Conservation (phyloP, 768 basidiomycete genomes). For the Pulveroboletus sp. region DNA sequence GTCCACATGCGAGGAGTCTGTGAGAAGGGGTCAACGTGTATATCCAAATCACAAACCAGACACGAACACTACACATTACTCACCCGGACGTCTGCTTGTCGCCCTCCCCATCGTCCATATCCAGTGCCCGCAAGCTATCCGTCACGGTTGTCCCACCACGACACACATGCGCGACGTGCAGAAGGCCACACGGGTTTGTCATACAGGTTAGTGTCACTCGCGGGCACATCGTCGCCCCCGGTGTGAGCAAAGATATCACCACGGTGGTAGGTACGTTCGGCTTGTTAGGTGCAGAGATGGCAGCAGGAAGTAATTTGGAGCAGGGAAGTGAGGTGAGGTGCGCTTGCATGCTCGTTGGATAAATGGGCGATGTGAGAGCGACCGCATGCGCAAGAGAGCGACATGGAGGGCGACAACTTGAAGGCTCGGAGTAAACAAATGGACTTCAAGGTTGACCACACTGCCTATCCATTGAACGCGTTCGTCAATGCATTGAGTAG, state of each 20-base stretch:
- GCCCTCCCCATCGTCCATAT: no score
- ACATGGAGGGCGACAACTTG: no score
- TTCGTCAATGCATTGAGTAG: no score
- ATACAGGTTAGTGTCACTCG: slow-evolving; percentile 72
- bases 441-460: no score
- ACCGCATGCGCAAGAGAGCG: slow-evolving; percentile 90
- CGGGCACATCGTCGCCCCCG: slow-evolving; percentile 30
- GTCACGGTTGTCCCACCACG: no score
- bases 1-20: slow-evolving; percentile 78
- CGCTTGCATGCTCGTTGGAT: slow-evolving; percentile 37
- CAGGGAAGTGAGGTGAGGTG: slow-evolving; percentile 76
- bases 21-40: neutral
- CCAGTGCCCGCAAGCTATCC: no score
- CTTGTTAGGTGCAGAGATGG: slow-evolving; percentile 67
- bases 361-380: slow-evolving; percentile 39
- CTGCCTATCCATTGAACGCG: no score
- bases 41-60: neutral
- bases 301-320: slow-evolving; percentile 66
- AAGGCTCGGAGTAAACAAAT: no score
- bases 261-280: slow-evolving; percentile 84
- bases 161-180: slow-evolving; percentile 72
- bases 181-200: slow-evolving; percentile 86
- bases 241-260: slow-evolving; percentile 46
- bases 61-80: slow-evolving; percentile 77
- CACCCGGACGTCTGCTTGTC: no score